A percentile compares a stretch with the other conserved stretches of the same genome.
phyloP scores from a whole-genome alignment of 2,329 filamentous ascomycete genomes.

The Venturia nashicola region DNA sequence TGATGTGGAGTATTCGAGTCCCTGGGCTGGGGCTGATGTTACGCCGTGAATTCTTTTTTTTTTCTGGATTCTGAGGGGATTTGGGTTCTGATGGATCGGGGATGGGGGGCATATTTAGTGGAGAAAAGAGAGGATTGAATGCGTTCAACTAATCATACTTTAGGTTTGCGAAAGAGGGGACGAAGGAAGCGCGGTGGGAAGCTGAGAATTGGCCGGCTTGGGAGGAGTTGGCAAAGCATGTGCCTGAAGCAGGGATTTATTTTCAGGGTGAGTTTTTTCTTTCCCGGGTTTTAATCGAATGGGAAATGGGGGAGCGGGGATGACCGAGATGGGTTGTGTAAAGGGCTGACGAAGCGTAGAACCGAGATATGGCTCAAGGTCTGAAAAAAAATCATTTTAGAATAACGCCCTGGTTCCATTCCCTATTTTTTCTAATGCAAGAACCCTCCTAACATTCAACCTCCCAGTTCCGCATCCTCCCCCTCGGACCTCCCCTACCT shows the following conservation, averaged over 20 bases:
- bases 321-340: neutral
- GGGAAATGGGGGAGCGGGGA: neutral
- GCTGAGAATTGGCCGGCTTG: constrained; percentile 32
- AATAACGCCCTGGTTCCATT: neutral
- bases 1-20: constrained; percentile 30
- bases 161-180: constrained; percentile 15
- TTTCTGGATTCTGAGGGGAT: no score
- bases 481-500: constrained; percentile 44
- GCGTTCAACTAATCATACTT: neutral
- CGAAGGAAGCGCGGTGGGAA: constrained; percentile 27
- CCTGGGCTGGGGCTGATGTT: constrained; percentile 19
- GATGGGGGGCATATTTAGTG: no score
- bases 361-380: neutral
- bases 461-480: neutral
- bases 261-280: constrained; percentile 40
- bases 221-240: constrained; percentile 36
- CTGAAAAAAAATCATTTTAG: neutral
- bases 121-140: no score
- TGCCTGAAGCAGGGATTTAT: constrained; percentile 70
- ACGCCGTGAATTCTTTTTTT: neutral
- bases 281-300: neutral
- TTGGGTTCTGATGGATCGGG: neutral
- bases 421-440: no score
- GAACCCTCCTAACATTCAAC: no score
- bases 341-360: neutral